Conservation (phyloP, 108 stramenopile genomes). For the Discostella stelligeroides region DNA sequence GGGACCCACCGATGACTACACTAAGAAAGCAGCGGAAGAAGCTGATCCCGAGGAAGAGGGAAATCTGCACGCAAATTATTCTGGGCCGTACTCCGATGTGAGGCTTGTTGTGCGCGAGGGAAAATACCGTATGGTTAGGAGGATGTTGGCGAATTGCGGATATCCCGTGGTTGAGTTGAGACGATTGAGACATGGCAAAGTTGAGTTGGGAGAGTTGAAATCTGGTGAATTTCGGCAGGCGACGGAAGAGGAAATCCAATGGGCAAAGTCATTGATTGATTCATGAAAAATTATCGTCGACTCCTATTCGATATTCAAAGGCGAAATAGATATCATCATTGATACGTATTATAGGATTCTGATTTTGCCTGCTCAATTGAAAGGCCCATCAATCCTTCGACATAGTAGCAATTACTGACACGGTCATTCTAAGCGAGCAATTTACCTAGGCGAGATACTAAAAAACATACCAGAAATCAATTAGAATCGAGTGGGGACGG, state of each 20-base stretch:
- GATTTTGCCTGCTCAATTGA: neutral
- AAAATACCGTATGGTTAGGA: conserved; percentile 86
- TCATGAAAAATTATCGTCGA: neutral
- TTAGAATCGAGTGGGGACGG: neutral
- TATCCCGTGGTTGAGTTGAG: conserved; percentile 75
- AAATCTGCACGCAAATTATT: conserved; percentile 39
- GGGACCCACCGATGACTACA: conserved; percentile 32
- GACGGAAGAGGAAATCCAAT: conserved; percentile 62
- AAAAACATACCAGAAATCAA: neutral
- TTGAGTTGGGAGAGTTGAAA: conserved; percentile 57
- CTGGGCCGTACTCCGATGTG: conserved; percentile 59
- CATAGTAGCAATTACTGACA: neutral
- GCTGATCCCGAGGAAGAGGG: conserved; percentile 41
- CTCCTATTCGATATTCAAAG: no score
- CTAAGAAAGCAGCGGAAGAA: conserved; percentile 39
- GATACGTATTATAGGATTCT: neutral
- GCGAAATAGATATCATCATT: no score
- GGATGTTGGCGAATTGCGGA: conserved; percentile 82
- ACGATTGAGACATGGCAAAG: conserved; percentile 65
- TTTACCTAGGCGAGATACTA: conserved; percentile 28
- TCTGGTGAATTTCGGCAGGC: conserved; percentile 63
- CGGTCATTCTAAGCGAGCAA: conserved; percentile 15
- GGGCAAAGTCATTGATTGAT: conserved; percentile 56
- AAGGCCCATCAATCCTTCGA: neutral
- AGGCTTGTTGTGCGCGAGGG: conserved; percentile 79